A percentile compares a stretch with the other conserved stretches of the same genome.
phyloP scores from a whole-genome alignment of 192 early-diverging fungal species.

The Entomortierella parvispora region DNA sequence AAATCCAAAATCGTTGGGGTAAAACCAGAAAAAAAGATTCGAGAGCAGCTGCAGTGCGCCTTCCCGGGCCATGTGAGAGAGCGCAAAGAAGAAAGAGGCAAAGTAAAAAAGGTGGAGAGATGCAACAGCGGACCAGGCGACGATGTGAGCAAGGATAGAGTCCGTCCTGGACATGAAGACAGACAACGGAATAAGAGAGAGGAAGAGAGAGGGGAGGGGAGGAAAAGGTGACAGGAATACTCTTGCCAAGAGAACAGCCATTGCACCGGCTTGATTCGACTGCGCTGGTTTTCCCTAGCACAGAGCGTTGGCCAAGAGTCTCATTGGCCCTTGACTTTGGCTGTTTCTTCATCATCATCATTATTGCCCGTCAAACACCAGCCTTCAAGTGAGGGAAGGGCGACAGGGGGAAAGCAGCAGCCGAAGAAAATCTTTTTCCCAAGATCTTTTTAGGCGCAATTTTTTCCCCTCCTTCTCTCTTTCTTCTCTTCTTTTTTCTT shows the following conservation, averaged over 20 bases:
- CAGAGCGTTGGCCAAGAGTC: no score
- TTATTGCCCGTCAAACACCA: no score
- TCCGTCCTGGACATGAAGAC: neutral
- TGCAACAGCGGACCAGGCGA: neutral
- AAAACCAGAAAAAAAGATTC: neutral
- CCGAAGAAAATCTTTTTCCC: neutral
- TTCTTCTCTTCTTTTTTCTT: slow-evolving; percentile 11
- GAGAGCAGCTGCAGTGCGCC: neutral
- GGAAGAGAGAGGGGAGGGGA: no score
- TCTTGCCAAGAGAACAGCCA: no score
- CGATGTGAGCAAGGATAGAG: neutral
- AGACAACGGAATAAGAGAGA: no score
- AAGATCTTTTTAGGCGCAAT: neutral
- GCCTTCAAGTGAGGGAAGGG: no score
- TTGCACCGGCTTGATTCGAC: no score
- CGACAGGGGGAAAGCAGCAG: no score
- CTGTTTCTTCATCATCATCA: no score
- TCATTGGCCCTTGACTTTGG: no score
- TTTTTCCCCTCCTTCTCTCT: slow-evolving; percentile 1
- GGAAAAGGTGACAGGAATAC: no score
- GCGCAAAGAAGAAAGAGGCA: neutral
- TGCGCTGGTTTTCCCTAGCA: no score
- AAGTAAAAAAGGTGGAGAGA: slow-evolving; percentile 7
- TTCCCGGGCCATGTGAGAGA: neutral
- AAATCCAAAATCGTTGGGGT: neutral